Base-by-base conservation (phyloP, 2,329 filamentous ascomycete genomes). In the Hypoxylon sp. region DNA sequence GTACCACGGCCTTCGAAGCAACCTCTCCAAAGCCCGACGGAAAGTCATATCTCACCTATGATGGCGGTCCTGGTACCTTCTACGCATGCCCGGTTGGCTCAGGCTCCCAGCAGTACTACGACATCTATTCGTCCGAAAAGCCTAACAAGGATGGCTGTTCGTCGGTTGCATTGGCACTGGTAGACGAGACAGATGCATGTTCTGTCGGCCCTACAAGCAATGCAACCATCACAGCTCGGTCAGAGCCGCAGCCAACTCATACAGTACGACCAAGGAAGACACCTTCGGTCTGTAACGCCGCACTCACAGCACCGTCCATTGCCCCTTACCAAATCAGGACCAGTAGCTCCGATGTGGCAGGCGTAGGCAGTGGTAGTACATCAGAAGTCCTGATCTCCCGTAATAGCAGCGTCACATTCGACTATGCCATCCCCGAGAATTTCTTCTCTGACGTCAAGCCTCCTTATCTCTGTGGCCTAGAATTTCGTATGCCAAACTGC, bases 401-500 rank as follows among this genome's bases (percentile, higher is more conserved):
- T 9, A 20, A 32, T 19, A 60, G 61, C 34, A 65, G 53, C 38
- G 63, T 65, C 4, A 34, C 63, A 11, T 61, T 68, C 48, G 40
- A 63, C 31, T 68, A 63, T 38, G 40, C 12, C 30, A 63, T 68
- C 12, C 60, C 65, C 23, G 32, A 38, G 7, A 55, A 56, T 5
- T 66, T 67, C 19, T 23, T 59, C 16, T 29, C 48, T 5, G 19
- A 49, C 5, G n/a, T n/a, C n/a, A n/a, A n/a, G n/a, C n/a, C n/a
- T n/a, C 19, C 44, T 11, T 29, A 56, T 2, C 38, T 62, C 7
- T 70, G 67, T 35, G 67, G 65, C 7, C 61, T 70, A 5, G 61
- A 70, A 40, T 70, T 70, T 51, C 64, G 67, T 40, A 63, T 70
- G 55, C 67, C 67, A 1, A 55, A 59, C 34, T 70, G 67, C 47